Conservation (phyloP, 495 filamentous ascomycete species). For the Aspergillus sparsus region DNA sequence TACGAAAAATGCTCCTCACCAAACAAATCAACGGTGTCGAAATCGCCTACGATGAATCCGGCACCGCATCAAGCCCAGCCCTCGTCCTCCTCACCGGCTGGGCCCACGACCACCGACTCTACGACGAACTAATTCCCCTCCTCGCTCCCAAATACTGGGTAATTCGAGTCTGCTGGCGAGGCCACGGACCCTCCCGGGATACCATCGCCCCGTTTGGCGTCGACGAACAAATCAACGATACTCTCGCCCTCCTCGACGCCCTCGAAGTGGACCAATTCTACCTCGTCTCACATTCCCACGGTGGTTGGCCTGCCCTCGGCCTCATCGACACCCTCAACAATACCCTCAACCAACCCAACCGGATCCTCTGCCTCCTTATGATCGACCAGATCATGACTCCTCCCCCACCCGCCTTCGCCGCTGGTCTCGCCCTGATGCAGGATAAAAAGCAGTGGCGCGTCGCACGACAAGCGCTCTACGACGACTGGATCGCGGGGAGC, state of each 20-base stretch:
- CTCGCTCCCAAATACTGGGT: slow-evolving; percentile 6
- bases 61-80: not conserved
- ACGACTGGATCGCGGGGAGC: not conserved
- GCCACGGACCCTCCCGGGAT: slow-evolving; percentile 5
- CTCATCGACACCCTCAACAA: not conserved
- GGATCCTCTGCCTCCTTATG: slow-evolving; percentile 1
- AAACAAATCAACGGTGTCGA: slow-evolving; percentile 6
- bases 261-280: not conserved
- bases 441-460: not conserved
- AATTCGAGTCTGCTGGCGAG: slow-evolving; percentile 4
- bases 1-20: slow-evolving; percentile 3
- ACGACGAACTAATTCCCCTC: slow-evolving; percentile 1
- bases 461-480: not conserved
- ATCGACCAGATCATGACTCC: slow-evolving; percentile 11
- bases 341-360: no score
- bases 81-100: slow-evolving; percentile 10
- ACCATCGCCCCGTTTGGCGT: slow-evolving; percentile 1
- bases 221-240: slow-evolving; percentile 2
- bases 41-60: slow-evolving; percentile 3
- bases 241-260: not conserved
- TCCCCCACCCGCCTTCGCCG: not conserved
- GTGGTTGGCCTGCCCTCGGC: not conserved
- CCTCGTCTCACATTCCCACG: slow-evolving; percentile 2
- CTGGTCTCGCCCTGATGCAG: slow-evolving; percentile 1
- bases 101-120: slow-evolving; percentile 6